Evolutionary conservation across 306 rosid genomes (phyloP).

Genomic region (Vigna hirtella): DNA sequence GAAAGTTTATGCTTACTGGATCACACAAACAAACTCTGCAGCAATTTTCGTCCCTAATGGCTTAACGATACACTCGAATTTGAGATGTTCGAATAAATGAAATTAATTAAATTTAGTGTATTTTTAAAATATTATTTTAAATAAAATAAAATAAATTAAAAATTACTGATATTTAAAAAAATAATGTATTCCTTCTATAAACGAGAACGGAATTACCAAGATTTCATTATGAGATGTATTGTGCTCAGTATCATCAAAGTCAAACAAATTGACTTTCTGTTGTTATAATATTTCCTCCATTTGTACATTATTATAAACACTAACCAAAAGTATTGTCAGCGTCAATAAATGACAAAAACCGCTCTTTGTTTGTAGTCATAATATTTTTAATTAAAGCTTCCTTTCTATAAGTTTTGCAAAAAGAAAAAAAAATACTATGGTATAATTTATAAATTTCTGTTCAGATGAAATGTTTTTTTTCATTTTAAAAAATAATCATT

Average conservation of each 20-base stretch:
- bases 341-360: not conserved
- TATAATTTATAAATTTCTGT: not conserved
- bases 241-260: not conserved
- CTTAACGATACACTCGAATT: too few relatives aligned
- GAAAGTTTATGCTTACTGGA: too few relatives aligned
- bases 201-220: too few relatives aligned
- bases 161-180: too few relatives aligned
- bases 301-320: not conserved
- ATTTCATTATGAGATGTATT: not conserved
- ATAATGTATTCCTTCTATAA: too few relatives aligned
- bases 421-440: not conserved
- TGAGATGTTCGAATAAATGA: too few relatives aligned
- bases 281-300: not conserved
- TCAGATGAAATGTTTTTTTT: not conserved
- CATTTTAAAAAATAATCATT: not conserved
- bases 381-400: not conserved
- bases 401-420: not conserved
- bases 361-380: not conserved
- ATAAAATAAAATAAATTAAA: too few relatives aligned
- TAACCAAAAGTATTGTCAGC: not conserved
- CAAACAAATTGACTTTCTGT: slow-evolving; percentile 1
- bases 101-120: too few relatives aligned
- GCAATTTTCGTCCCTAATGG: too few relatives aligned
- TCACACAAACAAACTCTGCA: too few relatives aligned
- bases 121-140: too few relatives aligned